Conservation (phyloP, 352 stramenopile genomes). For the Phytophthora pisi region DNA sequence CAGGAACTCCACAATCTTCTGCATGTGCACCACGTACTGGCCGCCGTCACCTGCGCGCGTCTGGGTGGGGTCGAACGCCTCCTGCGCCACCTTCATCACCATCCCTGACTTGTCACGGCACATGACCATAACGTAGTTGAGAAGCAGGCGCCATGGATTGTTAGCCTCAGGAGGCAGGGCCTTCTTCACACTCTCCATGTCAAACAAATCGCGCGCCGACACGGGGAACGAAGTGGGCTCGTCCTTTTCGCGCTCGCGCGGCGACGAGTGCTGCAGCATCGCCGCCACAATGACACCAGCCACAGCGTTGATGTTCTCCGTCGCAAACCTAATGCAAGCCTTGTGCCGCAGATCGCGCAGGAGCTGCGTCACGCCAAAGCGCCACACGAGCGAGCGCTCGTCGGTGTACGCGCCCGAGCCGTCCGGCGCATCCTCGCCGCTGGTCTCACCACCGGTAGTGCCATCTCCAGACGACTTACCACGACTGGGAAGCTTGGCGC, state of each 20-base stretch:
- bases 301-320: conserved; percentile 87
- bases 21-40: conserved; percentile 91
- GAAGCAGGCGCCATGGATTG: conserved; percentile 82
- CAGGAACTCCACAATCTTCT: conserved; percentile 87
- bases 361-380: conserved; percentile 76
- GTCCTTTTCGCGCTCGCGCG: conserved; percentile 82
- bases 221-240: conserved; percentile 80
- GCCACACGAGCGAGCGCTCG: conserved; percentile 83
- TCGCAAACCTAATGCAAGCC: conserved; percentile 81
- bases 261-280: conserved; percentile 83
- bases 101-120: conserved; percentile 90
- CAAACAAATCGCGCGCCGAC: conserved; percentile 79
- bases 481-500: conserved; percentile 77
- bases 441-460: conserved; percentile 32
- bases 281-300: conserved; percentile 77
- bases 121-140: conserved; percentile 92
- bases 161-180: conserved; percentile 77
- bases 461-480: conserved; percentile 37
- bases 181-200: conserved; percentile 69
- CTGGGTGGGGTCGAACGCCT: conserved; percentile 71
- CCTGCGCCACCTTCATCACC: conserved; percentile 80
- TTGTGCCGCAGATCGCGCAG: conserved; percentile 82
- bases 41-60: conserved; percentile 71
- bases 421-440: conserved; percentile 37
- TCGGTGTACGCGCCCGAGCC: conserved; percentile 40